Percentiles rank a stretch among this genome's conserved stretches.
phyloP scores from a whole-genome alignment of 1,139 yeast genomes.

The Blastobotrys malaysiensis region DNA sequence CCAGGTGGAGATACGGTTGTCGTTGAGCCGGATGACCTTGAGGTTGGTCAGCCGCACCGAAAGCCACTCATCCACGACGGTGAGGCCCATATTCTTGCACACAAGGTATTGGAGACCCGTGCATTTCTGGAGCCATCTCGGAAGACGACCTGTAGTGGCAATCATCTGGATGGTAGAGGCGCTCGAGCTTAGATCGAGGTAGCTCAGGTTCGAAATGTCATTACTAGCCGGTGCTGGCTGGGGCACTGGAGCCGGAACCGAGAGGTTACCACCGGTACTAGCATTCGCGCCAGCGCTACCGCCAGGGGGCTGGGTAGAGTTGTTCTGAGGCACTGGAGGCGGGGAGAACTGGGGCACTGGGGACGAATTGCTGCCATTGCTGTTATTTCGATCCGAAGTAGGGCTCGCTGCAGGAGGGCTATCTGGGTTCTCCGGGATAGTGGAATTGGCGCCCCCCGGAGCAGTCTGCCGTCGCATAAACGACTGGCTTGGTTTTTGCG shows the following conservation, averaged over 20 bases:
- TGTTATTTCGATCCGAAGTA: not conserved
- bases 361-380: not conserved
- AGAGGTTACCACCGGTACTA: too few relatives aligned
- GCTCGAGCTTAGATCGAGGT: conserved; percentile 24
- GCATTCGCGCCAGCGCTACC: not conserved
- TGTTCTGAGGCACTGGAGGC: not conserved
- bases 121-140: conserved; percentile 27
- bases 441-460: not conserved
- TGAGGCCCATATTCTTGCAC: conserved; percentile 25
- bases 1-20: conserved; percentile 30
- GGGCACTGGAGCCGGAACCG: not conserved
- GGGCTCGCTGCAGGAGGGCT: not conserved
- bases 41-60: conserved; percentile 23
- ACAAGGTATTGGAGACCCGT: conserved; percentile 24
- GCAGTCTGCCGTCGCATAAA: not conserved
- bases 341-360: not conserved
- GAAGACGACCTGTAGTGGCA: conserved; percentile 28
- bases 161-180: conserved; percentile 18
- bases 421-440: not conserved
- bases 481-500: not conserved
- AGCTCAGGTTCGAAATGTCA: conserved; percentile 17
- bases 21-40: conserved; percentile 23
- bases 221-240: conserved; percentile 5
- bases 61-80: conserved; percentile 31
- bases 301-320: not conserved